Evolutionary conservation across 129 eudicot species (phyloP), one percentile per base, ranked within the genome.

Genomic region (Silybum marianum): DNA sequence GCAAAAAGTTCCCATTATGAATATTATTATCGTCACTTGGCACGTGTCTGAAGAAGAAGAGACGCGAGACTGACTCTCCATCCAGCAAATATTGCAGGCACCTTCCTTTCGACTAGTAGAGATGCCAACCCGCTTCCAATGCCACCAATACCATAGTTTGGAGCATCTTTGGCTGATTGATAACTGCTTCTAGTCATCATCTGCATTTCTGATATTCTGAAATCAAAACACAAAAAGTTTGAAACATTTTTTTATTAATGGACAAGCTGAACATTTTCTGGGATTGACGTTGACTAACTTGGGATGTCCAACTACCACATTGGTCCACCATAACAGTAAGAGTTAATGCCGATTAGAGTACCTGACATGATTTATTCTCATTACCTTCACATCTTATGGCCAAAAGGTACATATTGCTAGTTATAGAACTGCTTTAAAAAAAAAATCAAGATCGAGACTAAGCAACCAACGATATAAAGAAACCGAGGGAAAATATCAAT

Each of bases 41-140:
- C 79, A 2, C 65, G 80, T 71, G 84, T 76, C 70, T 77, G 81
- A 13, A 85, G 79, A 13, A 85, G 79, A 71, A 85, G 88, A 63
- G 88, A 85, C 1, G 79, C 79, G 2, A 85, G 66, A 72, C 82
- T 85, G 40, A 81, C 88, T 76, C 88, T 85, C 88, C 88, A 85
- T 71, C 88, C 88, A 42, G 78, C 85, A 78, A 85, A 80, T 46
- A 85, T 62, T 54, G 78, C 79, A 1, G 88, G 88, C 67, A 42
- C 73, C 82, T 85, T 85, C 72, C 82, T 80, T 81, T 85, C 88
- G 13, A 68, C 74, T 38, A 85, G 72, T 26, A 85, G 44, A 26
- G 88, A 85, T 14, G 88, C 88, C 78, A 85, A 73, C 14, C 88
- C 88, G 22, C 74, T 85, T 69, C 84, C 84, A 48, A 46, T 38